These are phyloP conservation scores for Coprinellus aureogranulatus DNA, from an alignment of 768 basidiomycete species.

Conservation along the genomic window DNA sequence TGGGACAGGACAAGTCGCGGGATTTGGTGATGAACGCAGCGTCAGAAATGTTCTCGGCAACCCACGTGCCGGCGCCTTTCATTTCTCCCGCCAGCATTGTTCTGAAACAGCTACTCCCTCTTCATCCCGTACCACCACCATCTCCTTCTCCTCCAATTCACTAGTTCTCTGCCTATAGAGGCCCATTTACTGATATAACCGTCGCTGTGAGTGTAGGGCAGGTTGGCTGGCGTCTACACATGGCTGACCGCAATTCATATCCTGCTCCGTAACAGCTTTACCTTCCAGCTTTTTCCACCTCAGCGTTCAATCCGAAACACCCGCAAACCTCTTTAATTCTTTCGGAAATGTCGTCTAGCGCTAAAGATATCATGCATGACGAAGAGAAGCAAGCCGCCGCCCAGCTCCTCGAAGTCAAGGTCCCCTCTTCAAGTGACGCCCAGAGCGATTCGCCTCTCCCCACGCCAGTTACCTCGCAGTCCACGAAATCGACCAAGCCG, in stretches of 20 bases:
- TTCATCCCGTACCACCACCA: background rate
- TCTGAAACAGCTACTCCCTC: background rate
- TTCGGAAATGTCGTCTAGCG: slow-evolving; percentile 8
- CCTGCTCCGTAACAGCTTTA: slow-evolving; percentile 3
- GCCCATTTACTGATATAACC: background rate
- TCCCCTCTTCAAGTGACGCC: slow-evolving; percentile 12
- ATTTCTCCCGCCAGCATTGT: background rate
- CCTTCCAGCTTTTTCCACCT: background rate
- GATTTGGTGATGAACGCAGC: slow-evolving; percentile 8
- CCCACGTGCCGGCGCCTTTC: slow-evolving; percentile 2
- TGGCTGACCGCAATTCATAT: slow-evolving; percentile 1
- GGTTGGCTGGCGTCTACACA: background rate
- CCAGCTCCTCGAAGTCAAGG: slow-evolving; percentile 22
- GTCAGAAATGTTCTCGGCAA: background rate
- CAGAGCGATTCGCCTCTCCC: slow-evolving; percentile 41
- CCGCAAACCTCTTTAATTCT: background rate
- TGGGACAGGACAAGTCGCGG: slow-evolving; percentile 31
- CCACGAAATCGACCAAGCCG: slow-evolving; percentile 37
- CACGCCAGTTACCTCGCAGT: slow-evolving; percentile 46
- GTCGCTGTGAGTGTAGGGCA: slow-evolving; percentile 6
- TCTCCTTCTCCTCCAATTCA: background rate
- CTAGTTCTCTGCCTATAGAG: background rate
- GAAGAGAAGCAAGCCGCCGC: slow-evolving; percentile 26
- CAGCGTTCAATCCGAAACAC: background rate
- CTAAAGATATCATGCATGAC: slow-evolving; percentile 15